These are phyloP conservation scores for Phytophthora boehmeriae DNA, from an alignment of 352 stramenopile genomes.

Conservation along the genomic window DNA sequence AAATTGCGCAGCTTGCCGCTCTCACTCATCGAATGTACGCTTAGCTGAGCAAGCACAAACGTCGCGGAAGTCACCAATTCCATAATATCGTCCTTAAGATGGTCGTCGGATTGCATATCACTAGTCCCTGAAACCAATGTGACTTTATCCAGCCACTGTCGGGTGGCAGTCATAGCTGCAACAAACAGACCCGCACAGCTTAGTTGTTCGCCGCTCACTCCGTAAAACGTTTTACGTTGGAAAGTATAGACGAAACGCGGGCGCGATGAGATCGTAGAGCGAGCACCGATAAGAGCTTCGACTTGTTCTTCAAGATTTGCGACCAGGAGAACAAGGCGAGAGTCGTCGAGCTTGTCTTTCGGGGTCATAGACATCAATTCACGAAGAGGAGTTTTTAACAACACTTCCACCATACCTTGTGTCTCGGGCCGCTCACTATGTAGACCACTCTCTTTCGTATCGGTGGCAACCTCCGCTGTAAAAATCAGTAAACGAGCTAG, in stretches of 20 bases:
- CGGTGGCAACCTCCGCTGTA: constrained; percentile 26
- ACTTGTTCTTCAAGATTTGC: constrained; percentile 51
- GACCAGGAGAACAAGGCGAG: constrained; percentile 42
- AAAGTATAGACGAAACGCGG: constrained; percentile 26
- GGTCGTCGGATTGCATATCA: constrained; percentile 10
- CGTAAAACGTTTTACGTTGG: constrained; percentile 21
- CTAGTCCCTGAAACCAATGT: background rate
- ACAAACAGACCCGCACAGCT: constrained; percentile 34
- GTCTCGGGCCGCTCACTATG: constrained; percentile 2
- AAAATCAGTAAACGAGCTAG: constrained; percentile 57
- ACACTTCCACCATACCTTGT: background rate
- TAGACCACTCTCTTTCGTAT: background rate
- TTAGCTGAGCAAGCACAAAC: constrained; percentile 49
- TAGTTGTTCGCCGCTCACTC: constrained; percentile 3
- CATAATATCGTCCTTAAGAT: constrained; percentile 27
- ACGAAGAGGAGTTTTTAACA: constrained; percentile 10
- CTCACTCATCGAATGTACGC: constrained; percentile 42
- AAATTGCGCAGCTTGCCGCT: constrained; percentile 34
- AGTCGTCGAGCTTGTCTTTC: constrained; percentile 15
- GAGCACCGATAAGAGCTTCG: constrained; percentile 21
- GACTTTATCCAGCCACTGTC: constrained; percentile 18
- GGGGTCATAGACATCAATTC: constrained; percentile 8
- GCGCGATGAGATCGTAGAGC: background rate
- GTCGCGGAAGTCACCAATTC: constrained; percentile 32
- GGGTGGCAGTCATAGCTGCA: constrained; percentile 16